phyloP scores from a whole-genome alignment of 2,329 filamentous ascomycete genomes.

The Myriosclerotinia duriaeana region DNA sequence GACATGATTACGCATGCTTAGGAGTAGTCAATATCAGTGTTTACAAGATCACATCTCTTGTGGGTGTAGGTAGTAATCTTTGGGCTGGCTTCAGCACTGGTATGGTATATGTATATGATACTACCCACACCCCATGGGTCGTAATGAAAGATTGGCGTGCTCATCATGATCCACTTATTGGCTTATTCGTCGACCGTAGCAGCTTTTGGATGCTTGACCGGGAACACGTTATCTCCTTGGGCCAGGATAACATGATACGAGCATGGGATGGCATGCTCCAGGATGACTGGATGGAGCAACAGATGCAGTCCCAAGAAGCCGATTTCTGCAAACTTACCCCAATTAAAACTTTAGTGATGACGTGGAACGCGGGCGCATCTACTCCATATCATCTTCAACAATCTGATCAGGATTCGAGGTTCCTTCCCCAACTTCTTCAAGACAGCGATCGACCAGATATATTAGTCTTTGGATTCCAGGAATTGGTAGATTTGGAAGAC shows the following conservation, averaged over 20 bases:
- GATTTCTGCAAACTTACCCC: slow-evolving; percentile 86
- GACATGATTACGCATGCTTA: slow-evolving; percentile 72
- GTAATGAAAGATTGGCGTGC: slow-evolving; percentile 94
- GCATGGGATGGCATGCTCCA: slow-evolving; percentile 91
- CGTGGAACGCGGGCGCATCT: slow-evolving; percentile 96
- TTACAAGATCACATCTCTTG: slow-evolving; percentile 90
- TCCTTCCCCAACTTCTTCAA: slow-evolving; percentile 77
- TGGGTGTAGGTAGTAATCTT: slow-evolving; percentile 75
- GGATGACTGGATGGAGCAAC: slow-evolving; percentile 88
- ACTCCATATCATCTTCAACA: slow-evolving; percentile 81
- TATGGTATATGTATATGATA: slow-evolving; percentile 91
- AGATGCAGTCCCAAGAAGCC: slow-evolving; percentile 80
- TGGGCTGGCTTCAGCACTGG: slow-evolving; percentile 97
- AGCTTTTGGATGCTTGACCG: slow-evolving; percentile 84
- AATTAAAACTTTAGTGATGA: slow-evolving; percentile 76
- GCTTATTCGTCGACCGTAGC: slow-evolving; percentile 73
- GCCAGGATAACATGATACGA: slow-evolving; percentile 79
- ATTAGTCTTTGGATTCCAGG: slow-evolving; percentile 93
- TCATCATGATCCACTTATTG: slow-evolving; percentile 73
- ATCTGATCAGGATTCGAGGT: slow-evolving; percentile 67
- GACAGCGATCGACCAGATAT: slow-evolving; percentile 82
- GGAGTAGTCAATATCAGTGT: slow-evolving; percentile 81
- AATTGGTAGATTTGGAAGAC: slow-evolving; percentile 96
- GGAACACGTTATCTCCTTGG: slow-evolving; percentile 80
- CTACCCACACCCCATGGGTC: slow-evolving; percentile 76